Percentiles rank a stretch among this genome's conserved stretches.
Evolutionary conservation across 2,329 filamentous ascomycete species (phyloP).

Genomic region (Epichloe bromicola): DNA sequence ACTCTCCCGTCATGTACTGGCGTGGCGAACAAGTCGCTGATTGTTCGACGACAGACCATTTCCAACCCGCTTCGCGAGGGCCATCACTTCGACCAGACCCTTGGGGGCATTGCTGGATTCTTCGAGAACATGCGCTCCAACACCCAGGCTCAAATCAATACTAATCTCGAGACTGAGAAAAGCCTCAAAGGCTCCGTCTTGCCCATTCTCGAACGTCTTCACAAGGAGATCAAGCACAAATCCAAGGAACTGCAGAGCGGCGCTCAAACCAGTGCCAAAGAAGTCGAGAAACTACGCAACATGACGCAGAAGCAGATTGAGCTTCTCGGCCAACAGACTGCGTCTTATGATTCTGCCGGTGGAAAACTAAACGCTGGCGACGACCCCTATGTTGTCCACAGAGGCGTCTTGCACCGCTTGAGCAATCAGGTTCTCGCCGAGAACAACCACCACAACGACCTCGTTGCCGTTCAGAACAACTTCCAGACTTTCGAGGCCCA

Average conservation of each 20-base stretch:
- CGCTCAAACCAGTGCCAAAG: constrained; percentile 73
- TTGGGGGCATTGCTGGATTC: constrained; percentile 78
- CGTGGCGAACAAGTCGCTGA: not conserved
- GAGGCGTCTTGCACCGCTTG: constrained; percentile 70
- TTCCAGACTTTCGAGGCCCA: constrained; percentile 82
- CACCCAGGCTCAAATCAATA: constrained; percentile 80
- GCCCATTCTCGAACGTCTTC: constrained; percentile 78
- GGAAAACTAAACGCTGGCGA: constrained; percentile 58
- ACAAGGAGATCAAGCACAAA: constrained; percentile 96
- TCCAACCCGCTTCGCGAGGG: constrained; percentile 76
- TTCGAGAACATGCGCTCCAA: constrained; percentile 92
- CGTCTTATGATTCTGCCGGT: constrained; percentile 62
- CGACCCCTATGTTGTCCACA: constrained; percentile 79
- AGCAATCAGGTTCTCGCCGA: constrained; percentile 88
- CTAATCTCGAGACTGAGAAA: constrained; percentile 84
- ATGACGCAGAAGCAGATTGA: constrained; percentile 93
- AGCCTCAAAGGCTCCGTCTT: constrained; percentile 75
- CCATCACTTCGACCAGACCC: constrained; percentile 80
- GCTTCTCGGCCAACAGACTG: constrained; percentile 75
- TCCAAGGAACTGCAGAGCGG: constrained; percentile 76
- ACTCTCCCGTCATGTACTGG: no score
- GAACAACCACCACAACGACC: constrained; percentile 89
- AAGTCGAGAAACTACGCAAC: constrained; percentile 78
- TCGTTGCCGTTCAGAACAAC: constrained; percentile 81
- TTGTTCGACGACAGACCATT: constrained; percentile 48